phyloP scores from a whole-genome alignment of 495 filamentous ascomycete species.

The Xylaria grammica region DNA sequence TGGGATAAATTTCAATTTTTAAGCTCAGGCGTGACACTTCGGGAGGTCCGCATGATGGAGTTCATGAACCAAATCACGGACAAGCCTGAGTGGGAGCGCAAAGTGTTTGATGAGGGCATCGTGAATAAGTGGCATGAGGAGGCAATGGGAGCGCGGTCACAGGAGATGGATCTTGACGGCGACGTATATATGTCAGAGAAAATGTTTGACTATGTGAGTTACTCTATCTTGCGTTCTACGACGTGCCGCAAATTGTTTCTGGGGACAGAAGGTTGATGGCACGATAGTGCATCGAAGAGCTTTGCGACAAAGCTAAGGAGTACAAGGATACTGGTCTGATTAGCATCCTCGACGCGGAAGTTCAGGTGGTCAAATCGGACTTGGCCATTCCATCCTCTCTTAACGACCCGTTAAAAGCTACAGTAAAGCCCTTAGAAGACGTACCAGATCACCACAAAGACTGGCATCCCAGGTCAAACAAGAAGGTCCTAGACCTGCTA shows the following conservation, averaged over 20 bases:
- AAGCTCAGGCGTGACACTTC: slow-evolving; percentile 30
- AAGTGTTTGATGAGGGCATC: slow-evolving; percentile 58
- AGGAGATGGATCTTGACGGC: slow-evolving; percentile 23
- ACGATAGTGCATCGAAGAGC: slow-evolving; percentile 8
- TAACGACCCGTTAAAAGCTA: slow-evolving; percentile 25
- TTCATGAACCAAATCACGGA: slow-evolving; percentile 43
- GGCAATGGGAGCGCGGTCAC: slow-evolving; percentile 25
- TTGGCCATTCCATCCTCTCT: slow-evolving; percentile 16
- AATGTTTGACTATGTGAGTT: slow-evolving; percentile 57
- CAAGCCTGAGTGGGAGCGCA: slow-evolving; percentile 57
- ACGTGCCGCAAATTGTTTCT: neutral
- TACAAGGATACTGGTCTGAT: neutral
- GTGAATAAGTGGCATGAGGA: slow-evolving; percentile 40
- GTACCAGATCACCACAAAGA: slow-evolving; percentile 56
- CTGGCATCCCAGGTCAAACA: slow-evolving; percentile 62
- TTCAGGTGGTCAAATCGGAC: slow-evolving; percentile 9
- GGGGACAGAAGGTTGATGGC: neutral
- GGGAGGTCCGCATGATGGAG: slow-evolving; percentile 53
- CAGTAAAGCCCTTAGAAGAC: slow-evolving; percentile 44
- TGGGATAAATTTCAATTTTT: neutral
- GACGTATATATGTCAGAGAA: slow-evolving; percentile 44
- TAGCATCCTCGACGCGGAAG: slow-evolving; percentile 2
- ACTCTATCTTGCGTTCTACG: neutral
- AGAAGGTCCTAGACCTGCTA: slow-evolving; percentile 63
- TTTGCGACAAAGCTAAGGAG: neutral